These are phyloP conservation scores for Paraconiothyrium sp. DNA, from an alignment of 2,329 filamentous ascomycete species.

Conservation along the genomic window DNA sequence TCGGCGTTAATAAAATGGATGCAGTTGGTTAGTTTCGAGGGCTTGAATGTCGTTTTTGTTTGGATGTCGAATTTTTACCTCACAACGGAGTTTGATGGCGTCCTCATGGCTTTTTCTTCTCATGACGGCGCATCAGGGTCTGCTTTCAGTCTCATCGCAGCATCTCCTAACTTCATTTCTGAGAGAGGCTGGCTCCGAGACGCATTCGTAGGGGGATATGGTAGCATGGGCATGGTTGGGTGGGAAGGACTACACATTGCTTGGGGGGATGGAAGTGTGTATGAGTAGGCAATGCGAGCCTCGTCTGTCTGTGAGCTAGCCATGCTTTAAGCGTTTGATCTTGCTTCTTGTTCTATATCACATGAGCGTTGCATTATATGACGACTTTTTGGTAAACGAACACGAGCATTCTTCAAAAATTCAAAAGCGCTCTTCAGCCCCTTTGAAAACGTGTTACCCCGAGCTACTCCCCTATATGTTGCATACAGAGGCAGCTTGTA, in stretches of 20 bases:
- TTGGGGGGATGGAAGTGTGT: constrained; percentile 6
- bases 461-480: background rate
- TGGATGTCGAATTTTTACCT: constrained; percentile 27
- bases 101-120: constrained; percentile 31
- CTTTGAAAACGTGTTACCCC: background rate
- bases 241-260: constrained; percentile 16
- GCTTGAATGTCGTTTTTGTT: constrained; percentile 30
- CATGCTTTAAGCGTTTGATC: constrained; percentile 7
- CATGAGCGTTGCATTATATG: constrained; percentile 10
- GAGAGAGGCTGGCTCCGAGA: constrained; percentile 42
- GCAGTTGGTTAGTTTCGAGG: constrained; percentile 36
- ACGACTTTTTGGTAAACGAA: background rate
- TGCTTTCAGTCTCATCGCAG: constrained; percentile 28
- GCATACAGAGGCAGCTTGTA: background rate
- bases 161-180: constrained; percentile 45
- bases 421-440: background rate
- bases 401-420: background rate
- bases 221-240: constrained; percentile 40
- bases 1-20: constrained; percentile 49
- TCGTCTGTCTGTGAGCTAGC: constrained; percentile 21
- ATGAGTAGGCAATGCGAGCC: constrained; percentile 30
- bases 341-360: constrained; percentile 15
- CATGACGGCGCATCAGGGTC: constrained; percentile 34
- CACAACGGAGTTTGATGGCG: constrained; percentile 37
- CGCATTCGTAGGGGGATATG: constrained; percentile 41